Conservation (phyloP, 495 filamentous ascomycete genomes). For the Penicillium atrosanguineum region DNA sequence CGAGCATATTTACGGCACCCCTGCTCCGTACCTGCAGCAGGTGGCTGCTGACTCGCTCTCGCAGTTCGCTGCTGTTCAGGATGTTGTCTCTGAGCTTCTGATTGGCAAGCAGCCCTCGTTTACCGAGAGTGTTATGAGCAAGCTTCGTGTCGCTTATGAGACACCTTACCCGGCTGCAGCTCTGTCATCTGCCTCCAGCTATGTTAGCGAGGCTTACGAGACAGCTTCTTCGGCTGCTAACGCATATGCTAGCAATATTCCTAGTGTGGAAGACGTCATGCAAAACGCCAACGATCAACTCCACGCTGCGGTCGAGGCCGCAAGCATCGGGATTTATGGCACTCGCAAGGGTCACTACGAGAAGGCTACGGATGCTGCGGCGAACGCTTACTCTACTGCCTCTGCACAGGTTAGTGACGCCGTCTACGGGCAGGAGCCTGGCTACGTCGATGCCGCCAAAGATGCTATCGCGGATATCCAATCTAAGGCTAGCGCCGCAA, state of each 20-base stretch:
- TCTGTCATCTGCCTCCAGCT: conserved; percentile 52
- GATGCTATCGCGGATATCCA: conserved; percentile 49
- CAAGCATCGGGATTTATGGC: conserved; percentile 59
- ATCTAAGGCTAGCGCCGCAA: conserved; percentile 50
- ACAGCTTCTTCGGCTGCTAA: conserved; percentile 53
- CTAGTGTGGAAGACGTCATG: conserved; percentile 58
- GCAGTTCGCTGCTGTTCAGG: conserved; percentile 68
- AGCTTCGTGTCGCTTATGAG: conserved; percentile 64
- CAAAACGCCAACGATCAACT: conserved; percentile 54
- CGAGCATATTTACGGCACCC: conserved; percentile 69
- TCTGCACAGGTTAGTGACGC: conserved; percentile 49
- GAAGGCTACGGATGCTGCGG: conserved; percentile 50
- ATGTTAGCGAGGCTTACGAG: conserved; percentile 55
- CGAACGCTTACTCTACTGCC: conserved; percentile 47
- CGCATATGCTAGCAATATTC: conserved; percentile 53
- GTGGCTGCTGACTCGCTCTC: conserved; percentile 50
- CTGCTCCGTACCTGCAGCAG: conserved; percentile 60
- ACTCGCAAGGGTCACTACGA: conserved; percentile 53
- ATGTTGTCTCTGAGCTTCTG: conserved; percentile 73
- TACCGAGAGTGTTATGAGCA: conserved; percentile 74
- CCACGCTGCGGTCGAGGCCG: conserved; percentile 58
- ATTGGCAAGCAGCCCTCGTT: conserved; percentile 76
- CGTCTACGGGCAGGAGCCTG: conserved; percentile 54
- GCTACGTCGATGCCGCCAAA: conserved; percentile 48
- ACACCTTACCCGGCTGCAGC: conserved; percentile 49